Base-by-base conservation (phyloP, 2,329 filamentous ascomycete genomes). In the Fusarium sp. region DNA sequence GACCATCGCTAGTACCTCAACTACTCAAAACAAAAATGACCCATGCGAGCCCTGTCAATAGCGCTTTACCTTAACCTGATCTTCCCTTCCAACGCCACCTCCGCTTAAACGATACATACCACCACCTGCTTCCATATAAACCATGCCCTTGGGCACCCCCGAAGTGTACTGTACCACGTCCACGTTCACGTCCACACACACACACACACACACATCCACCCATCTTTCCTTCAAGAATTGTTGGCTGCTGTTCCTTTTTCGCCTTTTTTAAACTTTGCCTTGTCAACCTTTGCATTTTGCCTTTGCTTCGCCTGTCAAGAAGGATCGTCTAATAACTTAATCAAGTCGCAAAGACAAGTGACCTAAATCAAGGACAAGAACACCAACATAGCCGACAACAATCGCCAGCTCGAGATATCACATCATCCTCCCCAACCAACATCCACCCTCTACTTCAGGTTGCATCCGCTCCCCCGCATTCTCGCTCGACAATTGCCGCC, bases 1-100 rank as follows among this genome's bases (percentile, higher is more conserved):
- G 54, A 48, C 41, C 62, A 38, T 57, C 55, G 55, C 58, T 60
- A 36, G 48, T 30, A 35, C 32, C 32, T 35, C 26, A 28, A 28
- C 26, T 28, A 56, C n/a, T 45, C 15, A 47, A 39, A 54, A 39
- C 15, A 47, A 39, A 54, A 54, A 39, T 54, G 24, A 45, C 51
- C 56, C 50, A 56, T 61, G 50, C 47, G 59, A 64, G 58, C 69
- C 69, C 70, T 61, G 60, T 65, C 67, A 39, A 50, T 69, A 60
- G 72, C 72, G 72, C 69, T 75, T 75, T 66, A 53, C 72, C 69
- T 74, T 75, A 75, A 75, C 72, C 68, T 72, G 72, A 63, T 64
- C 45, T 65, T 63, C 63, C 68, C 45, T 65, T 60, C 56, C 68
- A 64, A 74, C 76, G 75, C 76, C 76, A 78, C 76, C 75, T 77